These are phyloP conservation scores for Agrocybe chaxingu DNA, from an alignment of 768 basidiomycete species.

Conservation along the genomic window DNA sequence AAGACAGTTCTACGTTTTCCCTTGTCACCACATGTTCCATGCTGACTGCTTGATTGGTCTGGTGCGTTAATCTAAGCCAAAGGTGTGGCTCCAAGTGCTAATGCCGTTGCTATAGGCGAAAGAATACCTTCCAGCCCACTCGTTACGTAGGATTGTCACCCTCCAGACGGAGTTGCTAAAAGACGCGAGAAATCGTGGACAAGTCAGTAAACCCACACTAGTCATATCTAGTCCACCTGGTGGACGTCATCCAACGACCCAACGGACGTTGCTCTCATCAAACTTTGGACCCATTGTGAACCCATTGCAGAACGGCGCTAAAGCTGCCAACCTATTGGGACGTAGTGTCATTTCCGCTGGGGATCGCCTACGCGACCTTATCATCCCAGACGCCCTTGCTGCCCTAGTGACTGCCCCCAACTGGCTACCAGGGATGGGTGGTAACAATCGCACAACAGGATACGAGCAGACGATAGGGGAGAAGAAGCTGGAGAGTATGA, in stretches of 20 bases:
- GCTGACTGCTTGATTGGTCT: conserved; percentile 94
- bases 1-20: conserved; percentile 97
- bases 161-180: conserved; percentile 84
- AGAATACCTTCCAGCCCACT: conserved; percentile 80
- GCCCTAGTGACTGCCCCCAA: conserved; percentile 72
- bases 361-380: conserved; percentile 86
- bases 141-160: conserved; percentile 80
- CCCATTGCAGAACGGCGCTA: conserved; percentile 60
- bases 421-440: conserved; percentile 73
- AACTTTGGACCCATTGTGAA: conserved; percentile 56
- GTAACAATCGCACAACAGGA: conserved; percentile 44
- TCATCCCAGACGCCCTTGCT: conserved; percentile 91
- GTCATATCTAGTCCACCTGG: conserved; percentile 21
- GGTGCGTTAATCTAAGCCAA: conserved; percentile 47
- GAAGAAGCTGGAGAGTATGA: conserved; percentile 67
- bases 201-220: conserved; percentile 27
- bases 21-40: conserved; percentile 97
- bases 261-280: conserved; percentile 68
- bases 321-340: conserved; percentile 66
- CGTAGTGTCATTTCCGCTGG: conserved; percentile 85
- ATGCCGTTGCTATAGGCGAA: conserved; percentile 62
- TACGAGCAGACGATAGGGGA: conserved; percentile 47
- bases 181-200: conserved; percentile 29
- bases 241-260: conserved; percentile 42
- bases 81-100: conserved; percentile 7